Percentiles rank a stretch among this genome's conserved stretches.
Conservation (phyloP, 495 filamentous ascomycete genomes). For the Tetracladium setigerum region DNA sequence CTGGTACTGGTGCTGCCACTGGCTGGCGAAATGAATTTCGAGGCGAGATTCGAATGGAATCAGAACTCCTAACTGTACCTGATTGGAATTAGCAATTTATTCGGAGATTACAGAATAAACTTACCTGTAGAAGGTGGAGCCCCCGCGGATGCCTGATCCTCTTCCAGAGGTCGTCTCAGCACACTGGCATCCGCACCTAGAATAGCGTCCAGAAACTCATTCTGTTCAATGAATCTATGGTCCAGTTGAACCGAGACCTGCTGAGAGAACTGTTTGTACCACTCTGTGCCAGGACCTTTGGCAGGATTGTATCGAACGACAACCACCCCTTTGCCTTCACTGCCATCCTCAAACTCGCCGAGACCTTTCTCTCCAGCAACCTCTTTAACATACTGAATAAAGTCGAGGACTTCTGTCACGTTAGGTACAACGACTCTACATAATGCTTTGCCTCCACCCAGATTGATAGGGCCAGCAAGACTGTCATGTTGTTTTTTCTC, state of each 20-base stretch:
- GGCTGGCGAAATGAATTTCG: neutral
- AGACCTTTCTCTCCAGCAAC: conserved; percentile 65
- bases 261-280: conserved; percentile 60
- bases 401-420: conserved; percentile 63
- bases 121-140: conserved; percentile 10
- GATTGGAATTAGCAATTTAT: conserved; percentile 1
- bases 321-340: conserved; percentile 62
- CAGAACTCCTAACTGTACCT: conserved; percentile 1
- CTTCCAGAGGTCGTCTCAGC: conserved; percentile 55
- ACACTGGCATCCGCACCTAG: conserved; percentile 63
- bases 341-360: conserved; percentile 51
- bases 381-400: conserved; percentile 69
- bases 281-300: conserved; percentile 53
- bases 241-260: conserved; percentile 62
- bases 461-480: conserved; percentile 63
- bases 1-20: neutral
- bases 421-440: conserved; percentile 52
- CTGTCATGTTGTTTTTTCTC: conserved; percentile 71
- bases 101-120: neutral
- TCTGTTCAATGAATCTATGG: conserved; percentile 80
- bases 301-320: conserved; percentile 65
- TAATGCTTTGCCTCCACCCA: conserved; percentile 77
- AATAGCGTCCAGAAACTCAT: conserved; percentile 89
- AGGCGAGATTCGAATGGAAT: conserved; percentile 7
- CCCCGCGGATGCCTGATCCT: conserved; percentile 10